phyloP scores from a whole-genome alignment of 2,329 filamentous ascomycete species.

The Penicillium janthinellum region DNA sequence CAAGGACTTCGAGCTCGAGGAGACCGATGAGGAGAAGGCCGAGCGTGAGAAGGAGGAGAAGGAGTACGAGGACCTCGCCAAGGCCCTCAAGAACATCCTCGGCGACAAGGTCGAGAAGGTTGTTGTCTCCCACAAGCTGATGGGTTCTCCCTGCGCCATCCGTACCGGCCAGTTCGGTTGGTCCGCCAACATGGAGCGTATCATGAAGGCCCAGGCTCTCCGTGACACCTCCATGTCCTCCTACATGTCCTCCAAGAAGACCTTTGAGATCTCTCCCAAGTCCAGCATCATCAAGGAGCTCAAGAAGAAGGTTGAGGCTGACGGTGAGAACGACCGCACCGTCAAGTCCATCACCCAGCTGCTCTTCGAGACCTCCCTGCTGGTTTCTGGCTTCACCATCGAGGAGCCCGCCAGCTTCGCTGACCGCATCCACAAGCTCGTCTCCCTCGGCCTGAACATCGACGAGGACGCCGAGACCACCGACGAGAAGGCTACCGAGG shows the following conservation, averaged over 20 bases:
- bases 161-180: slow-evolving; percentile 99
- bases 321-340: slow-evolving; percentile 97
- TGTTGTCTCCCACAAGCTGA: slow-evolving; percentile 96
- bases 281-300: slow-evolving; percentile 97
- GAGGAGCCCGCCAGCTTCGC: slow-evolving; percentile 97
- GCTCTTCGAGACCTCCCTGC: slow-evolving; percentile 96
- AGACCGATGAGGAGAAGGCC: slow-evolving; percentile 99
- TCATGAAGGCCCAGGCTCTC: slow-evolving; percentile 99
- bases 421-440: slow-evolving; percentile 99
- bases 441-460: slow-evolving; percentile 95
- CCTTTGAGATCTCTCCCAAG: slow-evolving; percentile 99
- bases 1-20: slow-evolving; percentile 99
- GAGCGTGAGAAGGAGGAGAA: slow-evolving; percentile 95
- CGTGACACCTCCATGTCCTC: slow-evolving; percentile 99
- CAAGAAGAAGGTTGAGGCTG: slow-evolving; percentile 97
- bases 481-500: slow-evolving; percentile 57
- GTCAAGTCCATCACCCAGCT: slow-evolving; percentile 99
- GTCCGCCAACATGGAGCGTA: slow-evolving; percentile 99
- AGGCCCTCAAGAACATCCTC: slow-evolving; percentile 98
- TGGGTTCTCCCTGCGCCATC: slow-evolving; percentile 93
- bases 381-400: slow-evolving; percentile 99
- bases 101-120: slow-evolving; percentile 99
- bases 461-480: slow-evolving; percentile 83
- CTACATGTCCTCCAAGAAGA: slow-evolving; percentile 99
- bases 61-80: slow-evolving; percentile 92